Evolutionary conservation across 257 asterid species (phyloP), one percentile per base, ranked within the genome.

Genomic region (Capsicum baccatum): DNA sequence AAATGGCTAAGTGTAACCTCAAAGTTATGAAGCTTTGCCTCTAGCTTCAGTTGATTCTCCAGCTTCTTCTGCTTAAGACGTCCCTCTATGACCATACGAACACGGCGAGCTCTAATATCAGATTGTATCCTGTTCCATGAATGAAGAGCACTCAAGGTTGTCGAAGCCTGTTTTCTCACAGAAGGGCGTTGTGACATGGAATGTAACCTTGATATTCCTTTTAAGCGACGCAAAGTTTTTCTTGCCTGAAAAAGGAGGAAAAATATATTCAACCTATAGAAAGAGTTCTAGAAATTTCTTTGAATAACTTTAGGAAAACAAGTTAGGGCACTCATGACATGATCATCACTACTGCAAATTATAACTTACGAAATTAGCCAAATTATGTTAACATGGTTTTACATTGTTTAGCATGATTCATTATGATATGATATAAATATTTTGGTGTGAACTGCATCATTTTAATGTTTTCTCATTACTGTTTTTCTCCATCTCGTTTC

Each of bases 21-120:
- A 82, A 94, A 84, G 87, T 89, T 97, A 76, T 94, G 98, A 91
- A 96, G 93, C 88, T 92, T 96, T 68, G 94, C 93, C 85, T 96
- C 97, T 0, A 96, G 97, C 91, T 94, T 94, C 90, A 91, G 82
- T 74, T 94, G 98, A 86, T 91, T 92, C 89, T 91, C 97, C 33
- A 90, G 86, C 87, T 92, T 92, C 93, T 90, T 94, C 92, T 91
- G 98, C 92, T 87, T 91, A 76, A 92, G 92, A 68, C 87, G 93
- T 73, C 97, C 97, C 91, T 94, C 94, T 0, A 86, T 78, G 21
- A 92, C 99, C 98, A 96, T 96, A 83, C 88, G 83, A 83, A 88
- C 91, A 73, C 97, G 91, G 42, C 98, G 97, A 52, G 89, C 90
- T 88, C 89, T 91, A 84, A 96, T 88, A 88, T 93, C 92, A 4